Conservation (phyloP, 306 rosid genomes). For the Alnus rubra region DNA sequence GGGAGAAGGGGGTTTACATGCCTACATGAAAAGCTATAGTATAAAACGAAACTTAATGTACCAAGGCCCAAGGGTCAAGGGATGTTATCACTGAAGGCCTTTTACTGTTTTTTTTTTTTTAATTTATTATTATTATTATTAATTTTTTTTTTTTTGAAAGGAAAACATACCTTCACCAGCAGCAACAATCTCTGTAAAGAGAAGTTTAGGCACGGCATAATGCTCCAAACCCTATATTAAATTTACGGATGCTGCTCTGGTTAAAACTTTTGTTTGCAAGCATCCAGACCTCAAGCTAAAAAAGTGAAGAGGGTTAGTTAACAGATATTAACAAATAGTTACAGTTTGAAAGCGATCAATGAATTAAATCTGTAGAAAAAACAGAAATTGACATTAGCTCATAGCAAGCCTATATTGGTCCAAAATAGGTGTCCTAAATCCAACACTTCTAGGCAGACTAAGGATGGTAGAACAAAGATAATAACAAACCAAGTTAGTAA, state of each 20-base stretch:
- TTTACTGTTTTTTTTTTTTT: neutral
- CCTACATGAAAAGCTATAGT: neutral
- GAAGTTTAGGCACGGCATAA: slow-evolving; percentile 23
- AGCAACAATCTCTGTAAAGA: slow-evolving; percentile 23
- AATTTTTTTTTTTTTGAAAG: slow-evolving; percentile 3
- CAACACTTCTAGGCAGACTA: slow-evolving; percentile 16
- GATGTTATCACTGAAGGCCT: neutral
- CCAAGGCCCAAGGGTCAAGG: neutral
- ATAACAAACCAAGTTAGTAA: slow-evolving; percentile 13
- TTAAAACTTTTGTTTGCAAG: slow-evolving; percentile 23
- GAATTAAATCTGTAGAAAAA: slow-evolving; percentile 35
- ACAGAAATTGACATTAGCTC: slow-evolving; percentile 29
- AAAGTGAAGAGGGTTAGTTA: slow-evolving; percentile 17
- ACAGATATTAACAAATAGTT: slow-evolving; percentile 17
- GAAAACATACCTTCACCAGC: slow-evolving; percentile 42
- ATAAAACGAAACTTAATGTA: neutral
- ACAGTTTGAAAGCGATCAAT: slow-evolving; percentile 28
- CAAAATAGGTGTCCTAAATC: slow-evolving; percentile 10
- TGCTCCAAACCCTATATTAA: neutral
- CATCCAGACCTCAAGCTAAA: slow-evolving; percentile 32
- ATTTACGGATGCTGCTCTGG: slow-evolving; percentile 25
- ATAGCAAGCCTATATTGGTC: slow-evolving; percentile 15
- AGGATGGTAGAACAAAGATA: neutral
- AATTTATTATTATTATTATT: too few species aligned
- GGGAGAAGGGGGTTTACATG: neutral